Evolutionary conservation across 116 monocot genomes (phyloP).

Genomic region (Iris pallida): DNA sequence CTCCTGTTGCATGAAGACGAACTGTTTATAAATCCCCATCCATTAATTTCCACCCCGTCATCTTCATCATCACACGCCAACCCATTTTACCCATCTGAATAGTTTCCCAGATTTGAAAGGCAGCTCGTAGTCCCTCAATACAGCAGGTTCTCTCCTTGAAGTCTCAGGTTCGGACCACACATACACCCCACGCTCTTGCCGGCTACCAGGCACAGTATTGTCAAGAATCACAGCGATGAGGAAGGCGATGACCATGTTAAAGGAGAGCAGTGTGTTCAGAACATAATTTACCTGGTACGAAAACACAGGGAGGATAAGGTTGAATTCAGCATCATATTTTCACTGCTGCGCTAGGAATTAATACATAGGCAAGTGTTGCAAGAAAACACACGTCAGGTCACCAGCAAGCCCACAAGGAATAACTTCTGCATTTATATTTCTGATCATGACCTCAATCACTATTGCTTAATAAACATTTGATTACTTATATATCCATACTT

Average conservation of each 20-base stretch:
- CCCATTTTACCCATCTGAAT: constrained; percentile 94
- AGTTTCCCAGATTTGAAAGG: constrained; percentile 58
- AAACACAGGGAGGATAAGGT: not conserved
- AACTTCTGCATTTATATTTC: too few species aligned
- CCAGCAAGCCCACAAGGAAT: too few species aligned
- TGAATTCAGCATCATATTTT: not conserved
- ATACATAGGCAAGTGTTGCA: too few species aligned
- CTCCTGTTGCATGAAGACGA: too few species aligned
- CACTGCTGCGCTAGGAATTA: too few species aligned
- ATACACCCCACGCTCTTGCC: constrained; percentile 78
- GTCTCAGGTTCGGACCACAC: constrained; percentile 73
- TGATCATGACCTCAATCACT: too few species aligned
- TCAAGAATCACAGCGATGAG: constrained; percentile 73
- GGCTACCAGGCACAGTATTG: constrained; percentile 89
- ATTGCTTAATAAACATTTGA: too few species aligned
- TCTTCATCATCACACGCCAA: constrained; percentile 52
- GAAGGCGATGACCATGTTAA: constrained; percentile 89
- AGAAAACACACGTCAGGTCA: not conserved
- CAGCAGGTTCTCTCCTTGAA: constrained; percentile 52
- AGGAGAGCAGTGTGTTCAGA: constrained; percentile 71
- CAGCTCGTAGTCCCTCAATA: constrained; percentile 65
- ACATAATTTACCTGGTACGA: constrained; percentile 75
- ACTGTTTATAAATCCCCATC: too few species aligned
- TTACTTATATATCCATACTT: too few species aligned
- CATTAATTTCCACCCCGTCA: too few species aligned